Conservation (phyloP, 192 early-diverging fungal species). For the Phycomyces blakesleeanus region DNA sequence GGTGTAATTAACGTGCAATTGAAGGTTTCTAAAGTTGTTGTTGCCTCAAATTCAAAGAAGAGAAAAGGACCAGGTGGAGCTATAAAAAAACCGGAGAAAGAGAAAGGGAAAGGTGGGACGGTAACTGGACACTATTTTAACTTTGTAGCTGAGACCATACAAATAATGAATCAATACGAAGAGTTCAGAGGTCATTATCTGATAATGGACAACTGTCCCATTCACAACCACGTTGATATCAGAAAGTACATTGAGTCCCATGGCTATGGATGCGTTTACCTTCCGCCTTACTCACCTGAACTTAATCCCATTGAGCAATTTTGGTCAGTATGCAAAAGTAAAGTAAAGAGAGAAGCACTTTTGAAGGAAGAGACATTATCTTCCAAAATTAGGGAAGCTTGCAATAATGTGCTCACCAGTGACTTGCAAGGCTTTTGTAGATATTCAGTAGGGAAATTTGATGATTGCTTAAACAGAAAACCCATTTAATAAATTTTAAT, state of each 20-base stretch:
- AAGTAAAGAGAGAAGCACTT: conserved; percentile 9
- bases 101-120: neutral
- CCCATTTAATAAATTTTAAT: neutral
- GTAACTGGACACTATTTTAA: neutral
- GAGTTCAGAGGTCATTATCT: conserved; percentile 21
- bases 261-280: conserved; percentile 16
- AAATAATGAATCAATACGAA: neutral
- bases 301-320: conserved; percentile 26
- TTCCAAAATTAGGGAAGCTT: conserved; percentile 5
- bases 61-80: neutral
- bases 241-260: neutral
- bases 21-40: no score
- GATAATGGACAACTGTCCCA: neutral
- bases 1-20: no score
- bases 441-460: neutral
- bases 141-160: neutral
- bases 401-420: conserved; percentile 1
- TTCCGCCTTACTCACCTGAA: conserved; percentile 22
- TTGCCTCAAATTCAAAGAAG: conserved; percentile 4
- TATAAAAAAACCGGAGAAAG: neutral
- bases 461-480: neutral
- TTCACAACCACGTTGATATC: neutral
- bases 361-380: conserved; percentile 7
- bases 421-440: conserved; percentile 6
- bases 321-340: conserved; percentile 18